Evolutionary conservation across 495 filamentous ascomycete genomes (phyloP).

Genomic region (Aspergillus funiculosus): DNA sequence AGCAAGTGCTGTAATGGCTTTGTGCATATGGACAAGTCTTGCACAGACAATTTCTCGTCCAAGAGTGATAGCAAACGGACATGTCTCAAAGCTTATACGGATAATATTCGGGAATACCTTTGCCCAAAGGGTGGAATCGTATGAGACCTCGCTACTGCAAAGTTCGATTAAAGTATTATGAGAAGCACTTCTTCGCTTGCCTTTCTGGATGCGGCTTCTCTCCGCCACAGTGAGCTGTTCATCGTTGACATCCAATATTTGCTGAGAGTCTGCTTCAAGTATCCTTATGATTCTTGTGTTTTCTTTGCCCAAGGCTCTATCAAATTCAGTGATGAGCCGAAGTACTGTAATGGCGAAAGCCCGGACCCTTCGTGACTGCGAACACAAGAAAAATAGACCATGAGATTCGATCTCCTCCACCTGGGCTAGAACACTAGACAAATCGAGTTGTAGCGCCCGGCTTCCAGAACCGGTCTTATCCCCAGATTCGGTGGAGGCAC

Average conservation of each 20-base stretch:
- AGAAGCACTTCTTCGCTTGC: slow-evolving; percentile 75
- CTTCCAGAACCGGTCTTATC: slow-evolving; percentile 53
- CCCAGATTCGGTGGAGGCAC: slow-evolving; percentile 55
- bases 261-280: slow-evolving; percentile 80
- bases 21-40: slow-evolving; percentile 86
- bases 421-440: slow-evolving; percentile 80
- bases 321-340: slow-evolving; percentile 88
- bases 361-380: slow-evolving; percentile 82
- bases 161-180: slow-evolving; percentile 87
- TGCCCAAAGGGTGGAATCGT: slow-evolving; percentile 93
- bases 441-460: slow-evolving; percentile 69
- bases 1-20: slow-evolving; percentile 68
- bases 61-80: slow-evolving; percentile 81
- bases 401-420: slow-evolving; percentile 97
- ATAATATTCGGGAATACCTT: slow-evolving; percentile 97
- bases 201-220: slow-evolving; percentile 84
- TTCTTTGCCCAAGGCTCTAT: slow-evolving; percentile 78
- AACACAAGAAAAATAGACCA: slow-evolving; percentile 96
- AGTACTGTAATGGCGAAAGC: slow-evolving; percentile 89
- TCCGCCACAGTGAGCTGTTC: slow-evolving; percentile 89
- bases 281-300: slow-evolving; percentile 80
- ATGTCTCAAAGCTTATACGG: slow-evolving; percentile 82
- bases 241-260: slow-evolving; percentile 87
- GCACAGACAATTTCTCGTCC: slow-evolving; percentile 89
- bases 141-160: slow-evolving; percentile 90